Base-by-base conservation (phyloP, 768 basidiomycete genomes). In the Russula sp. region DNA sequence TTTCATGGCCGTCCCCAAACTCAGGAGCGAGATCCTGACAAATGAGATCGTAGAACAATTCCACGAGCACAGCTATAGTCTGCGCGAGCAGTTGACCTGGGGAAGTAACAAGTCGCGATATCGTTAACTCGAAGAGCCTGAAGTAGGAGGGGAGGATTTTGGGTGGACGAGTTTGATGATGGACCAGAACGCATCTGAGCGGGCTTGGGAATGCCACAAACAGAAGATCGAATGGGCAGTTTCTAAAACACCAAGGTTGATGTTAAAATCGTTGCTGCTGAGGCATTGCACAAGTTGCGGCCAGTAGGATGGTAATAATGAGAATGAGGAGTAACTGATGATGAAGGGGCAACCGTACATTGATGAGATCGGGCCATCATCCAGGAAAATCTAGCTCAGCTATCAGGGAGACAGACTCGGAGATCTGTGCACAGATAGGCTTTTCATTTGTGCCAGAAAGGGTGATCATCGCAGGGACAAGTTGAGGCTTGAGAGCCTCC, bases 21-120 rank as follows among this genome's bases (percentile, higher is more conserved):
- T 27, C 22, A 27, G 22, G 22, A 27, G 22, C 96, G n/a, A 98
- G 79, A 75, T 99, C 96, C 67, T 98, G 96, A 68, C 90, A 91
- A 2, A 89, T 94, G 66, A 99, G 84, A 74, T 98, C 96, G 70
- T 94, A 89, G 77, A 88, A 98, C 31, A 98, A 84, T 42, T 95
- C 90, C 18, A 89, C 79, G 14, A 97, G 79, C 7, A 94, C 78
- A n/a, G 87, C 82, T 80, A 91, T 86, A 0, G 83, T 81, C 66
- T 91, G 88, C 1, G 90, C 86, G 37, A 94, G 69, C 27, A 82
- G 78, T 39, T 64, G 78, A 60, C 61, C 73, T 34, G 69, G 78
- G 66, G 66, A 71, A 5, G 77, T 70, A 50, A 89, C 75, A 32
- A 89, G 77, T 18, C 82, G 71, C 0, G 72, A 69, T 0, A 84